Base-by-base conservation (phyloP, 352 stramenopile genomes). In the Pythium pyrilobum region DNA sequence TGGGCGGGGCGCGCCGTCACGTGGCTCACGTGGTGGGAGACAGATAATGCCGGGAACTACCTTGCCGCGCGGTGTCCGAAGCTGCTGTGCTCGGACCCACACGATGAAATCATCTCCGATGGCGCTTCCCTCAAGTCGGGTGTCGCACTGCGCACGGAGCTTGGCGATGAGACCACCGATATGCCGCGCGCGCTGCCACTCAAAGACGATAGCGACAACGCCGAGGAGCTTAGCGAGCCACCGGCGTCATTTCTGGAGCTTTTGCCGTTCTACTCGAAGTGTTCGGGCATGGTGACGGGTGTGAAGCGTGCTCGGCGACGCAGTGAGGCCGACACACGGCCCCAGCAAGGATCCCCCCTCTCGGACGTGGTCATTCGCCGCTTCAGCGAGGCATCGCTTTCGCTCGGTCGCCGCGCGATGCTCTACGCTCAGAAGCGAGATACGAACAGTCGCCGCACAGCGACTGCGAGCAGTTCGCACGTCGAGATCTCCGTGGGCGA, bases 31-130 rank as follows among this genome's bases (percentile, higher is more conserved):
- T 72, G 73, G 18, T 95, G 85, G 85, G 73, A 93, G 32, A 93
- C 82, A 0, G 71, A 95, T 49, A 92, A 83, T 31, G 77, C 78
- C 2, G 69, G 67, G 23, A 92, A 93, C 47, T 92, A 88, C 42
- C 40, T 93, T 18, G 62, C 72, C 1, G 77, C 79, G n/a, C 66
- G 62, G 1, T 95, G 85, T 54, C 68, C 76, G 6, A 95, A 93
- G 52, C 52, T 95, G 8, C 46, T 95, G 4, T 95, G 85, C 55
- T 95, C 82, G 0, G 82, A 95, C 41, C 69, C 82, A 0, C 64
- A 77, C 31, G 85, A 95, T 40, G 82, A 93, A 41, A 92, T 95
- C 34, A 92, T 95, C 32, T 56, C 77, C 3, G 85, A 95, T 46
- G 74, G 69, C 21, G 85, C 82, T 9, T 95, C 85, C 8, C 66